Evolutionary conservation across 1,284 basidiomycete species (phyloP), one percentile per base, ranked within the genome.

Genomic region (Rhodotorula glutinis): DNA sequence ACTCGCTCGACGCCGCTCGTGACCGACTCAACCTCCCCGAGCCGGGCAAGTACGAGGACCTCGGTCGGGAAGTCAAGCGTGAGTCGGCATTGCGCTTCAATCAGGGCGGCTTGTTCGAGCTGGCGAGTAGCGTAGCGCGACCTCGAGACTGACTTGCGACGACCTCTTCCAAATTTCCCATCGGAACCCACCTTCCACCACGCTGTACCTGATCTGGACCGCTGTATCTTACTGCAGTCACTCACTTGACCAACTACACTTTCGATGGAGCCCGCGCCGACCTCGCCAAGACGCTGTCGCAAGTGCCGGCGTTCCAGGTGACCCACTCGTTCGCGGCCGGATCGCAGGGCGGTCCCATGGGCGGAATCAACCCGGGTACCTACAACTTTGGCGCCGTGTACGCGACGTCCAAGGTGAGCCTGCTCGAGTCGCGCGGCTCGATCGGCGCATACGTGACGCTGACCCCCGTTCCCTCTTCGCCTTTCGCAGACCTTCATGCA

Each of bases 241-340:
- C 92, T 25, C 92, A 92, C 78, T 81, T 97, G 69, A 89, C 88
- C 69, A 97, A 97, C 83, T 95, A 89, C 81, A 87, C 94, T 78
- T 98, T 98, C 79, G 96, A 99, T 82, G 96, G 96, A 72, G 95
- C 84, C 27, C 85, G 94, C 75, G 96, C 96, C 58, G 96, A 99
- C 82, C 83, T 98, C 75, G 90, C 92, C 67, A 99, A 98, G 83
- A 89, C 86, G 73, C 83, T 98, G 74, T 96, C 92, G 63, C 85
- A 90, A 79, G 92, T 88, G 80, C 96, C 96, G 41, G 88, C 91
- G 63, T 99, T 98, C 86, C 94, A 98, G 83, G 90, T 98, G 77
- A 94, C 93, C 67, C 96, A 99, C 80, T 91, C 92, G 51, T 98
- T 99, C 81, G 84, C 88, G 63, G 81, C 94, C 69, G 92, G 90